Evolutionary conservation across 1,284 basidiomycete species (phyloP).

Genomic region (Sparassis latifolia): DNA sequence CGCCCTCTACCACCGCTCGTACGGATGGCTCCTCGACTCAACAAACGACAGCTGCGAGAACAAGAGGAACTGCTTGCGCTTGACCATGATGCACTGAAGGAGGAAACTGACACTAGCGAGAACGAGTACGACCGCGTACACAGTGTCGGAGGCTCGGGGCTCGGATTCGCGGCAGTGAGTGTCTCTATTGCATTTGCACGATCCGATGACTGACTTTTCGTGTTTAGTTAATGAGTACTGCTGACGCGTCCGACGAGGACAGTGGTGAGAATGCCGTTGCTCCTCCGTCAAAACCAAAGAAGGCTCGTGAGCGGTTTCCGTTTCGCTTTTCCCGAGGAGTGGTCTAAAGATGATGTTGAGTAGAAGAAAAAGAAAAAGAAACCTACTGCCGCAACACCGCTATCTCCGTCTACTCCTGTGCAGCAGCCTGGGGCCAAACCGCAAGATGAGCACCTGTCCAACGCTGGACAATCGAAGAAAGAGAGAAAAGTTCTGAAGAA

Average conservation of each 20-base stretch:
- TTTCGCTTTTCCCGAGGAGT: neutral
- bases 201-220: neutral
- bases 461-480: slow-evolving; percentile 22
- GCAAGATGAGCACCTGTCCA: slow-evolving; percentile 13
- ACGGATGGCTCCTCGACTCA: slow-evolving; percentile 67
- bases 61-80: slow-evolving; percentile 68
- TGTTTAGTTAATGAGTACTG: slow-evolving; percentile 11
- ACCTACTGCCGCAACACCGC: slow-evolving; percentile 12
- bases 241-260: slow-evolving; percentile 15
- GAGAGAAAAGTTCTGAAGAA: slow-evolving; percentile 48
- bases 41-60: slow-evolving; percentile 82
- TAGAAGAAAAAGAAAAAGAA: slow-evolving; percentile 52
- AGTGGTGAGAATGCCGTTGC: slow-evolving; percentile 23
- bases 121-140: slow-evolving; percentile 24
- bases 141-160: slow-evolving; percentile 19
- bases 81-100: slow-evolving; percentile 22
- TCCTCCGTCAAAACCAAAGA: slow-evolving; percentile 34
- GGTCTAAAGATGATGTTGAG: slow-evolving; percentile 1
- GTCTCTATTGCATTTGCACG: neutral
- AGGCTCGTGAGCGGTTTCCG: slow-evolving; percentile 29
- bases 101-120: slow-evolving; percentile 23
- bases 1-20: neutral
- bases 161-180: slow-evolving; percentile 56
- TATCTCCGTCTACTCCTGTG: slow-evolving; percentile 18
- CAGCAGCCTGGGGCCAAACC: slow-evolving; percentile 29